These are phyloP conservation scores for Metarhizium robertsii DNA, from an alignment of 2,329 filamentous ascomycete species.

Conservation along the genomic window DNA sequence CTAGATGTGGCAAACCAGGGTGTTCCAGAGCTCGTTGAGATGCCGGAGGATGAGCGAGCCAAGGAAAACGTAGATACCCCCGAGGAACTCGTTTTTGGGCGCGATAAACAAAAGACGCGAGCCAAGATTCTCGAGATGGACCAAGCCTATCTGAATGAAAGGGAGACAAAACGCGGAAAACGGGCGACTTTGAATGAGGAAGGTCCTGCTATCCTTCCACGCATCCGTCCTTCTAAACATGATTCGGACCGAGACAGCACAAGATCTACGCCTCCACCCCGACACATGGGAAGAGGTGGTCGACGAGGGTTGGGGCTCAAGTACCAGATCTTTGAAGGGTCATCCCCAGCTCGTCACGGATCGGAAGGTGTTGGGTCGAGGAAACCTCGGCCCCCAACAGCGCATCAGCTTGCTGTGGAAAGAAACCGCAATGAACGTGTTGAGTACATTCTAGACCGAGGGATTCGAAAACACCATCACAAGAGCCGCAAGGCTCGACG, in stretches of 20 bases:
- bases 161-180: constrained; percentile 48
- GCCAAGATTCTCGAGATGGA: constrained; percentile 69
- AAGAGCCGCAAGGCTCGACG: constrained; percentile 51
- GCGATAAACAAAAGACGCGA: constrained; percentile 63
- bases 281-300: constrained; percentile 16
- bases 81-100: constrained; percentile 61
- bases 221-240: constrained; percentile 54
- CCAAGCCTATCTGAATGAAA: constrained; percentile 56
- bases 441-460: constrained; percentile 73
- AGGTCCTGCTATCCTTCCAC: constrained; percentile 49
- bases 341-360: constrained; percentile 46
- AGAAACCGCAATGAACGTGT: constrained; percentile 69
- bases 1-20: constrained; percentile 58
- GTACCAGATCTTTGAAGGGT: constrained; percentile 51
- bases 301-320: constrained; percentile 35
- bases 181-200: constrained; percentile 36
- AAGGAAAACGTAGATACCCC: constrained; percentile 66
- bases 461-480: constrained; percentile 57
- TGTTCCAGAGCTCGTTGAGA: constrained; percentile 55
- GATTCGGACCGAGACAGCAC: constrained; percentile 38
- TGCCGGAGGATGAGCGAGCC: constrained; percentile 56
- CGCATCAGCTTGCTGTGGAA: constrained; percentile 74
- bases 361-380: constrained; percentile 47
- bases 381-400: constrained; percentile 67
- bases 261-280: constrained; percentile 32